Base-by-base conservation (phyloP, 164 flowering plant species). In the Taxillus chinensis region DNA sequence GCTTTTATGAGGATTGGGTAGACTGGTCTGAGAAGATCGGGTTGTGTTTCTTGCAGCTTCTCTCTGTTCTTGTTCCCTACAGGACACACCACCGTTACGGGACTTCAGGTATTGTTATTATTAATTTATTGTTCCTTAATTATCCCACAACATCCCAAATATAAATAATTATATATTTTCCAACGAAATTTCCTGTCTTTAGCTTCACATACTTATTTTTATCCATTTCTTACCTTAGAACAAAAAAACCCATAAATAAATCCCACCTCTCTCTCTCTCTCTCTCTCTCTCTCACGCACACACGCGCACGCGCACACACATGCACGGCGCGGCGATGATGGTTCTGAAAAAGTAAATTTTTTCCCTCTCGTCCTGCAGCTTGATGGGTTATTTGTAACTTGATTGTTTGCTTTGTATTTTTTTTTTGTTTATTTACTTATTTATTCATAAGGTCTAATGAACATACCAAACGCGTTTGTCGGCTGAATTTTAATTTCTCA, bases 31-130 rank as follows among this genome's bases (percentile, higher is more conserved):
- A 63, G 76, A 63, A 67, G 77, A 81, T 75, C 78, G 68, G 65
- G n/a, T 63, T 64, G 45, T 62, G 67, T 61, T 61, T 64, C 71
- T 70, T 50, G 49, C 27, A 76, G 80, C 75, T 75, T 73, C 77
- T 61, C 60, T 27, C 27, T 27, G 27, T 27, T 27, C 27, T 27
- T 80, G 88, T 81, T 80, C 81, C 84, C 88, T 77, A 69, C 60
- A 62, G 68, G 61, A 62, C 71, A 68, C 75, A 74, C 92, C 76
- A 45, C 62, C 75, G 55, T 55, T 64, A 62, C 81, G 53, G 75
- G 55, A 71, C 74, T 78, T 80, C 83, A 76, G 86, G 87, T 79
- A 66, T 40, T 68, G 62, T 68, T 65, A 70, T 66, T 16, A 27
- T 48, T 48, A 7, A 7, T 7, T 48, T 48, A 8, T 48, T 8